Base-by-base conservation (phyloP, 768 basidiomycete genomes). In the Trametes sanguinea region DNA sequence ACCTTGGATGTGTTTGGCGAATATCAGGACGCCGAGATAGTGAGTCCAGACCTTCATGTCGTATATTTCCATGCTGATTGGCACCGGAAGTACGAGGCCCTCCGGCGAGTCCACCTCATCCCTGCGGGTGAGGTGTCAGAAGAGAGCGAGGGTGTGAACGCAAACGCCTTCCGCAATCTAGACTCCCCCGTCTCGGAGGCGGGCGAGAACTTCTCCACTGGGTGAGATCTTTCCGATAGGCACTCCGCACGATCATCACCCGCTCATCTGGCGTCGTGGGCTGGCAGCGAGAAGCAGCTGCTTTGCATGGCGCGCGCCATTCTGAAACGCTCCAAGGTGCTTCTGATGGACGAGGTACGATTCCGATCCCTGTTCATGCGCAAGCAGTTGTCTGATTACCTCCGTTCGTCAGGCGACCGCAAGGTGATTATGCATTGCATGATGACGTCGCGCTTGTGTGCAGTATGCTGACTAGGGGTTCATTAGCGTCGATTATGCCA, bases 291-390 rank as follows among this genome's bases (percentile, higher is more conserved):
- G 75, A 92, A 91, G 68, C 92, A 94, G 72, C 73, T 94, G n/a
- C 77, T 94, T 7, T 92, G 92, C 71, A 92, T 94, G 91, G 92
- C 92, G 5, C 81, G 92, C 56, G 91, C 92, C 2, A 92, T 94
- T 62, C 72, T 94, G 29, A 89, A 89, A 72, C 80, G 89, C 7
- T 87, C 89, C 43, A 91, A 83, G 67, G 78, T 94, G 13, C 74
- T 94, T 30, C 82, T 94, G 63, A 93, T 94, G 92, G 92, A 93
- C 67, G 92, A 94, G 74, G 89, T 86, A 66, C 32, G 80, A 72
- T 6, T 22, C 32, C 51, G 47, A 44, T 43, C 7, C 29, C 29
- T 55, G 35, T 14, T 46, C 30, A 14, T 51, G 43, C 44, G 27
- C 44, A 39, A 40, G 51, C 54, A 45, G 16, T 35, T 40, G n/a